Conservation (phyloP, 345 rosid genomes). For the Cochlearia excelsa region DNA sequence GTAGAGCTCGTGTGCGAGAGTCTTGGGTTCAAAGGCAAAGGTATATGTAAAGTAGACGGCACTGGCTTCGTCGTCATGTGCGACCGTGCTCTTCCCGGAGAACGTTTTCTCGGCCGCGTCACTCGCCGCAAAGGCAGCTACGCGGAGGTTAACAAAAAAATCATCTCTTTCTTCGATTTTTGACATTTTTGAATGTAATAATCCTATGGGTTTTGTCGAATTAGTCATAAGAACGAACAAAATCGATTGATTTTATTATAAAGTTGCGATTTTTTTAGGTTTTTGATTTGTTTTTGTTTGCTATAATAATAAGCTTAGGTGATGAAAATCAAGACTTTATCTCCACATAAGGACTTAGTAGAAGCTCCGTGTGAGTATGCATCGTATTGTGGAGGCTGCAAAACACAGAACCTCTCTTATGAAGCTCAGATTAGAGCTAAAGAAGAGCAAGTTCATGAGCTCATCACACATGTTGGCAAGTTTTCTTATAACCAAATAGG, state of each 20-base stretch:
- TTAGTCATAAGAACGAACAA: neutral
- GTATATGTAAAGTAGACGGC: slow-evolving; percentile 71
- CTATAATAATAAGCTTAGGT: slow-evolving; percentile 37
- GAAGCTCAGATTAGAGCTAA: slow-evolving; percentile 86
- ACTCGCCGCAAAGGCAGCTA: slow-evolving; percentile 74
- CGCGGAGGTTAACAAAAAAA: slow-evolving; percentile 58
- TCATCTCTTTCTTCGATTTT: neutral
- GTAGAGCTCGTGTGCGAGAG: slow-evolving; percentile 84
- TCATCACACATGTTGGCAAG: slow-evolving; percentile 66
- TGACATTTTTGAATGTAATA: neutral
- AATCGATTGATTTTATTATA: neutral
- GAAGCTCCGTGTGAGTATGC: slow-evolving; percentile 95
- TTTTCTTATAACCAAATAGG: slow-evolving; percentile 49
- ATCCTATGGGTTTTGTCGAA: slow-evolving; percentile 3
- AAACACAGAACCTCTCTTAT: slow-evolving; percentile 71
- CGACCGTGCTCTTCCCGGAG: slow-evolving; percentile 90
- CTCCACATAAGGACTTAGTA: slow-evolving; percentile 71
- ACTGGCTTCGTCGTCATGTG: slow-evolving; percentile 86
- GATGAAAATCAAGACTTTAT: slow-evolving; percentile 63
- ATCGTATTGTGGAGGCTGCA: slow-evolving; percentile 79
- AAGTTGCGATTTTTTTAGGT: slow-evolving; percentile 19
- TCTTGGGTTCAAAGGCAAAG: slow-evolving; percentile 86
- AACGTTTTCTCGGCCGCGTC: slow-evolving; percentile 81
- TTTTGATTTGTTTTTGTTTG: neutral
- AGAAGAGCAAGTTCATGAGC: slow-evolving; percentile 73